phyloP scores from a whole-genome alignment of 371 early-diverging fungal genomes.

The Syncephalis fuscata region DNA sequence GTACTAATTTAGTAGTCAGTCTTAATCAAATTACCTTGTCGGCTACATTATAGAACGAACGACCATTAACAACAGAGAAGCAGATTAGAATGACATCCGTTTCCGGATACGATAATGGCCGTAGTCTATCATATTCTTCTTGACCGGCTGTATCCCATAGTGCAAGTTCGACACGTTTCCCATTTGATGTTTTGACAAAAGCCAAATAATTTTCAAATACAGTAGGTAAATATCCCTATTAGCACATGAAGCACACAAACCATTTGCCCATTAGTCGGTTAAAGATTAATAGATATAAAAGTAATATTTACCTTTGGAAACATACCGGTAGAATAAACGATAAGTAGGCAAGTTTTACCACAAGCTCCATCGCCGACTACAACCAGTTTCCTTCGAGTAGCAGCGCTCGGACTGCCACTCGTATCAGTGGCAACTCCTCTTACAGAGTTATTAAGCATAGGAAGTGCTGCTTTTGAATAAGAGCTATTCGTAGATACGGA shows the following conservation, averaged over 20 bases:
- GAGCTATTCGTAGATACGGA: too few species aligned
- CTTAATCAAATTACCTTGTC: slow-evolving; percentile 40
- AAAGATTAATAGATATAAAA: not conserved
- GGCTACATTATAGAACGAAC: slow-evolving; percentile 67
- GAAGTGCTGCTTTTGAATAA: too few species aligned
- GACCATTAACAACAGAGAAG: slow-evolving; percentile 58
- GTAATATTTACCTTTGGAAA: slow-evolving; percentile 70
- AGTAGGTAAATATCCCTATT: slow-evolving; percentile 21
- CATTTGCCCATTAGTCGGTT: not conserved
- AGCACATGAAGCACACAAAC: slow-evolving; percentile 11
- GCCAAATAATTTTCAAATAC: slow-evolving; percentile 78
- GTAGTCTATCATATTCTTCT: slow-evolving; percentile 72
- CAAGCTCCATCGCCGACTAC: slow-evolving; percentile 55
- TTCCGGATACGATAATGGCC: slow-evolving; percentile 74
- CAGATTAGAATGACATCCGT: slow-evolving; percentile 82
- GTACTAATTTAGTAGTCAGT: too few species aligned
- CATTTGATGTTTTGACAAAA: slow-evolving; percentile 50
- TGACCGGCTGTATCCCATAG: slow-evolving; percentile 91
- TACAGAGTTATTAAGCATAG: too few species aligned
- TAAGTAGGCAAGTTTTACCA: slow-evolving; percentile 74
- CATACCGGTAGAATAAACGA: slow-evolving; percentile 64
- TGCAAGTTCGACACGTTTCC: slow-evolving; percentile 63
- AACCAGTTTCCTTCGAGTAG: slow-evolving; percentile 26
- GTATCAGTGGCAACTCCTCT: too few species aligned
- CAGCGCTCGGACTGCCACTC: too few species aligned